Percentiles rank a stretch among this genome's conserved stretches.
phyloP scores from a whole-genome alignment of 75 land plant species.

The Pinus taeda region DNA sequence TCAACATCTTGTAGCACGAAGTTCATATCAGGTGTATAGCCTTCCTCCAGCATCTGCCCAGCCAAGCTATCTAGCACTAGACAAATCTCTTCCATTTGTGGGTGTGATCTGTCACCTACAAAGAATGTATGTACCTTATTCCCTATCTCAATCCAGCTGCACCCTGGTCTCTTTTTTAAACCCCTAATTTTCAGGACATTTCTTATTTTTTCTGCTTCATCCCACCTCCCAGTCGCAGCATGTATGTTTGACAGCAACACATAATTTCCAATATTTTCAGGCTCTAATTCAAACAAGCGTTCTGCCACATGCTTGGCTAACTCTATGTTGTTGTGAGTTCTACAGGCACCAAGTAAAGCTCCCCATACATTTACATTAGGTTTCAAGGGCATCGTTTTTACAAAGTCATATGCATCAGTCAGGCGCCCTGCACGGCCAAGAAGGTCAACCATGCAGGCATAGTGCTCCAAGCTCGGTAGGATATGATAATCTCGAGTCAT shows the following conservation, averaged over 20 bases:
- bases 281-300: slow-evolving; percentile 4
- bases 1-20: slow-evolving; percentile 10
- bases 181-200: slow-evolving; percentile 1
- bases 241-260: slow-evolving; percentile 13
- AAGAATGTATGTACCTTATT: slow-evolving; percentile 8
- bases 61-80: slow-evolving; percentile 10
- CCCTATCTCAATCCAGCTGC: slow-evolving; percentile 17
- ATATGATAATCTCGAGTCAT: slow-evolving; percentile 15
- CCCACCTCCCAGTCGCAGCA: slow-evolving; percentile 17
- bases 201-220: slow-evolving; percentile 3
- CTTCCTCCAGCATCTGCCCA: slow-evolving; percentile 13
- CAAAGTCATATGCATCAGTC: slow-evolving; percentile 8
- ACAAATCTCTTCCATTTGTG: slow-evolving; percentile 8
- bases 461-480: slow-evolving; percentile 12
- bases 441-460: slow-evolving; percentile 15
- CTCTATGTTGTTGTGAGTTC: slow-evolving; percentile 9
- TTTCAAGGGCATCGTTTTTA: slow-evolving; percentile 9
- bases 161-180: background rate
- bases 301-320: slow-evolving; percentile 11
- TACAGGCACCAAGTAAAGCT: slow-evolving; percentile 17
- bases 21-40: slow-evolving; percentile 11
- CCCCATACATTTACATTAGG: slow-evolving; percentile 12
- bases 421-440: slow-evolving; percentile 6
- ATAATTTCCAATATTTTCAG: slow-evolving; percentile 6
- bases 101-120: slow-evolving; percentile 10